Conservation (phyloP, 2,329 filamentous ascomycete genomes). For the Dothideomycetes sp. region DNA sequence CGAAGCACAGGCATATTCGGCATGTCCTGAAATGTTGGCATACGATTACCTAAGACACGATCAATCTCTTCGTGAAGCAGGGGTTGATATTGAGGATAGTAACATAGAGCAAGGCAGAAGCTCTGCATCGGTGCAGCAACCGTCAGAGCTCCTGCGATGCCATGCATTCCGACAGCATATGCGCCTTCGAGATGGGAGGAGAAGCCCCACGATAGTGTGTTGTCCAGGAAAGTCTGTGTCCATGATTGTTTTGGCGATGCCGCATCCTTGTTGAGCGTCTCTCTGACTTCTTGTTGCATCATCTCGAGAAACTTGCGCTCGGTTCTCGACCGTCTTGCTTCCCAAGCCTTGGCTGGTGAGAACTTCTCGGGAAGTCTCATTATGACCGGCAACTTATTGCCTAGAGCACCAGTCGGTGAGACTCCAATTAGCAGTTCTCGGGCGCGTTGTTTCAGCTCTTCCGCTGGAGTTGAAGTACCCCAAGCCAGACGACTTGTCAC, state of each 20-base stretch:
- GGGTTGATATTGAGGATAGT: slow-evolving; percentile 18
- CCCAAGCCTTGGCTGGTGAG: slow-evolving; percentile 31
- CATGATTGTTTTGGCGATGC: no score
- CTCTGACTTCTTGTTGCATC: slow-evolving; percentile 33
- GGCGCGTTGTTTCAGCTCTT: slow-evolving; percentile 35
- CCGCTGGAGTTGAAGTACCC: slow-evolving; percentile 31
- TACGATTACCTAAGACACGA: slow-evolving; percentile 17
- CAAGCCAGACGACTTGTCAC: slow-evolving; percentile 35
- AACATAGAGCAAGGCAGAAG: slow-evolving; percentile 16
- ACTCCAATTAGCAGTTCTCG: slow-evolving; percentile 34
- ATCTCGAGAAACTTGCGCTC: slow-evolving; percentile 32
- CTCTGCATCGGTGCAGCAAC: slow-evolving; percentile 4
- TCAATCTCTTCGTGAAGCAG: slow-evolving; percentile 23
- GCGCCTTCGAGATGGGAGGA: slow-evolving; percentile 32
- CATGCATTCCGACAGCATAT: slow-evolving; percentile 36
- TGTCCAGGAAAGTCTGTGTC: slow-evolving; percentile 32
- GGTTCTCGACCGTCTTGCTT: slow-evolving; percentile 28
- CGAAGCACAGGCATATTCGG: slow-evolving; percentile 41
- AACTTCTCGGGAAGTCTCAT: slow-evolving; percentile 34
- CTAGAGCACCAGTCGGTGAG: slow-evolving; percentile 31
- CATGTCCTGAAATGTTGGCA: slow-evolving; percentile 13
- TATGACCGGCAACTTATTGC: slow-evolving; percentile 33
- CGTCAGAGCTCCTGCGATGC: slow-evolving; percentile 25
- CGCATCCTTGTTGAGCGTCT: slow-evolving; percentile 14
- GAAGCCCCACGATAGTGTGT: slow-evolving; percentile 28